A percentile compares a stretch with the other conserved stretches of the same genome.
Conservation (phyloP, 2,329 filamentous ascomycete genomes). For the Dothistroma septosporum region DNA sequence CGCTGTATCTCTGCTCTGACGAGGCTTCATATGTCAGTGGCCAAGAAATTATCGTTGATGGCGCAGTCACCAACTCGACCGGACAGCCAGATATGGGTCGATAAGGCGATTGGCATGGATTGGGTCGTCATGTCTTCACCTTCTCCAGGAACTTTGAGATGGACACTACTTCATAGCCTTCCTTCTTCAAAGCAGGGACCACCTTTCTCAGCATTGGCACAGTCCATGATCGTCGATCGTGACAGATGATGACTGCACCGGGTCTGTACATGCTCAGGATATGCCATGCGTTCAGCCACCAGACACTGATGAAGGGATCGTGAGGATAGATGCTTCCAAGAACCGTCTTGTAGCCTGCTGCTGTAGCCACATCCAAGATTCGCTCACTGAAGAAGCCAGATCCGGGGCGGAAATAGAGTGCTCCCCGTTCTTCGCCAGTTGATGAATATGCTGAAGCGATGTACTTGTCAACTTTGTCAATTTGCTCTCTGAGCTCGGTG, state of each 20-base stretch:
- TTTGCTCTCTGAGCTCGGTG: slow-evolving; percentile 58
- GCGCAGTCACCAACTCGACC: slow-evolving; percentile 23
- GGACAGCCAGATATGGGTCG: slow-evolving; percentile 19
- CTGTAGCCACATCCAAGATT: slow-evolving; percentile 60
- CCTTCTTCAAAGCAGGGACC: slow-evolving; percentile 64
- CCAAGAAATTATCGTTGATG: slow-evolving; percentile 43
- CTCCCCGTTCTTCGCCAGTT: slow-evolving; percentile 41
- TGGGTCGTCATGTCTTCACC: slow-evolving; percentile 15
- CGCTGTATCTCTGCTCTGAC: slow-evolving; percentile 55
- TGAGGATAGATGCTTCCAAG: slow-evolving; percentile 84
- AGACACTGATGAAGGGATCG: slow-evolving; percentile 75
- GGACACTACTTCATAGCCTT: slow-evolving; percentile 68
- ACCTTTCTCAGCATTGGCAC: slow-evolving; percentile 70
- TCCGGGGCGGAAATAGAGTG: slow-evolving; percentile 74
- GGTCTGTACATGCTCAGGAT: slow-evolving; percentile 73
- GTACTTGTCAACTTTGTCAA: slow-evolving; percentile 59
- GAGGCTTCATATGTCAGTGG: slow-evolving; percentile 60
- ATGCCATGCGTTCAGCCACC: slow-evolving; percentile 68
- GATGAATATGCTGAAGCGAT: slow-evolving; percentile 55
- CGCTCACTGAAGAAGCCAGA: slow-evolving; percentile 73
- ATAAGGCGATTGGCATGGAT: neutral
- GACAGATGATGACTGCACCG: slow-evolving; percentile 78
- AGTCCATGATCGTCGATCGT: slow-evolving; percentile 81
- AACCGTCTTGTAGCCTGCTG: slow-evolving; percentile 67
- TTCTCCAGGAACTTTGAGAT: slow-evolving; percentile 60